Evolutionary conservation across 345 rosid genomes (phyloP).

Genomic region (Camelina laxa): DNA sequence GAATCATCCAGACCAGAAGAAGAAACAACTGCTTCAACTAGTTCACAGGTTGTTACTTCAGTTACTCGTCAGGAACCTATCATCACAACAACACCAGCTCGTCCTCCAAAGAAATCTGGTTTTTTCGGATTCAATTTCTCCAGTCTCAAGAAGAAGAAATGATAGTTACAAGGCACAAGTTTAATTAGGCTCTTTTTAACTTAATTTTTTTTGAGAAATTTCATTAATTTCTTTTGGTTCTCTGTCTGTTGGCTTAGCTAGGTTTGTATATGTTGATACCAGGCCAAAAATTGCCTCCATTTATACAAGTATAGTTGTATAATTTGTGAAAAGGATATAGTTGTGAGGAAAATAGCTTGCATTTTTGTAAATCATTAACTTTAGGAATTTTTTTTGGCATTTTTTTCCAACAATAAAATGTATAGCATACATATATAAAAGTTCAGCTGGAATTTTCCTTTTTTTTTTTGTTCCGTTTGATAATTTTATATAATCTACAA

Average conservation of each 20-base stretch:
- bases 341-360: neutral
- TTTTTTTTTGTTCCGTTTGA: neutral
- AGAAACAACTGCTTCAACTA: conserved; percentile 30
- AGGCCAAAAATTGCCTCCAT: conserved; percentile 4
- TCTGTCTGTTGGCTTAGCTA: conserved; percentile 21
- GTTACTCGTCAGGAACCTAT: conserved; percentile 1
- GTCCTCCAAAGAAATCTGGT: conserved; percentile 43
- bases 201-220: neutral
- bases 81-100: conserved; percentile 36
- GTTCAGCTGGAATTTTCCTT: neutral
- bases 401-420: neutral
- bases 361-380: neutral
- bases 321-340: conserved; percentile 1
- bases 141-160: conserved; percentile 51
- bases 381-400: neutral
- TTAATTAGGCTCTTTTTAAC: conserved; percentile 23
- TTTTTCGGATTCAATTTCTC: conserved; percentile 44
- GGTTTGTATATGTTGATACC: conserved; percentile 29
- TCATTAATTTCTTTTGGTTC: neutral
- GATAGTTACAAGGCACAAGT: conserved; percentile 11
- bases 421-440: neutral
- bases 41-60: conserved; percentile 27
- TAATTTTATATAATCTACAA: conserved; percentile 24
- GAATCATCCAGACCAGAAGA: conserved; percentile 31
- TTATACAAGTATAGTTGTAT: conserved; percentile 17